Conservation (phyloP, 208 protist genomes). For the Trypanosoma mega region DNA sequence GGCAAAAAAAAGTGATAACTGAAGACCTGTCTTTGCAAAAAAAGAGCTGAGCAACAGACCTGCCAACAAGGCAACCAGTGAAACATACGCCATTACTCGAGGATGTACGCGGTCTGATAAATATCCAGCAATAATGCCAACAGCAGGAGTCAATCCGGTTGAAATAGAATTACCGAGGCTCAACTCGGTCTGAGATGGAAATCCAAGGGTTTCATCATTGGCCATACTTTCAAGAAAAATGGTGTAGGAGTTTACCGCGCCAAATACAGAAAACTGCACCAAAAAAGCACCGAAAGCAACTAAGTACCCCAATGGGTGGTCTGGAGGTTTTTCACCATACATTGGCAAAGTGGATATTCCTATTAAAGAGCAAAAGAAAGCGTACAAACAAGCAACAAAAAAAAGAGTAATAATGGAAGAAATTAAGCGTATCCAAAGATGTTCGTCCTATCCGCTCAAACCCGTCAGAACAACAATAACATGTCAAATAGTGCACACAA, state of each 20-base stretch:
- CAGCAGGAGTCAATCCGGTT: neutral
- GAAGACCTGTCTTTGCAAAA: neutral
- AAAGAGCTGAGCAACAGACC: conserved; percentile 3
- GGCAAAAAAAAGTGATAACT: neutral
- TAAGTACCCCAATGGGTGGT: conserved; percentile 1
- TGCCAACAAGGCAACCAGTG: neutral
- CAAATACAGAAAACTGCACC: conserved; percentile 13
- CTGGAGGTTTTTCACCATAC: conserved; percentile 10
- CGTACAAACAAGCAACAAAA: conserved; percentile 2
- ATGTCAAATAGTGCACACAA: too few species aligned
- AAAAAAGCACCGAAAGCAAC: conserved; percentile 15
- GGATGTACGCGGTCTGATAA: conserved; percentile 6
- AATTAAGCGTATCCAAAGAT: neutral
- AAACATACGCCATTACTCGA: neutral
- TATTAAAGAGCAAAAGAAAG: conserved; percentile 18
- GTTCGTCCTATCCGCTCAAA: neutral
- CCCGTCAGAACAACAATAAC: too few species aligned
- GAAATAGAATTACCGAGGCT: conserved; percentile 6
- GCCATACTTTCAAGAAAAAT: conserved; percentile 14
- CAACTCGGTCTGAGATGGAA: neutral
- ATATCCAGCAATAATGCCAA: neutral
- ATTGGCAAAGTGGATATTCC: conserved; percentile 2
- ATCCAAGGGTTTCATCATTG: conserved; percentile 7
- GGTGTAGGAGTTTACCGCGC: conserved; percentile 3
- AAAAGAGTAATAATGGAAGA: neutral